Evolutionary conservation across 345 rosid genomes (phyloP).

Genomic region (Eucalyptus tenuipes): DNA sequence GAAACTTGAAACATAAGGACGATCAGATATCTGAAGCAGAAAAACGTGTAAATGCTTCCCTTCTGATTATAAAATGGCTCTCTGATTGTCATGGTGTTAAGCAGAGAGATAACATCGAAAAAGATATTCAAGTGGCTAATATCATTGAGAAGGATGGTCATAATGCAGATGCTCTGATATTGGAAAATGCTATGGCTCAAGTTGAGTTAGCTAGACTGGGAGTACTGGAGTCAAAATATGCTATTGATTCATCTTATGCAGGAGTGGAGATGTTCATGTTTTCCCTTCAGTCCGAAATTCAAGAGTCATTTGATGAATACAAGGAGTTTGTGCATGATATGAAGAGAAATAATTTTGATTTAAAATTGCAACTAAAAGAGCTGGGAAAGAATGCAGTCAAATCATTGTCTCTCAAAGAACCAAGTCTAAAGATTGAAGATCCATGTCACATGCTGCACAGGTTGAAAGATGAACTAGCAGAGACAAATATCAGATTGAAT

Average conservation of each 20-base stretch:
- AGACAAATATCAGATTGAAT: slow-evolving; percentile 21
- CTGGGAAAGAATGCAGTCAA: slow-evolving; percentile 1
- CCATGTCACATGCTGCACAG: slow-evolving; percentile 16
- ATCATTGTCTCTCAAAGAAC: neutral
- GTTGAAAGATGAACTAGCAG: slow-evolving; percentile 26
- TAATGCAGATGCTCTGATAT: neutral
- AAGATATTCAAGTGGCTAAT: neutral
- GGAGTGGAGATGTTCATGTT: slow-evolving; percentile 12
- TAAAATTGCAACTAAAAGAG: slow-evolving; percentile 3
- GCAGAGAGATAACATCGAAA: neutral
- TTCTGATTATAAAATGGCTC: slow-evolving; percentile 40
- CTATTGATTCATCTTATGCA: slow-evolving; percentile 4
- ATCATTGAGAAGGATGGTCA: neutral
- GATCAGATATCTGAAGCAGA: slow-evolving; percentile 30
- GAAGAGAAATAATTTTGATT: slow-evolving; percentile 10
- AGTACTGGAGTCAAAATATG: slow-evolving; percentile 10
- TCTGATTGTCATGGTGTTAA: slow-evolving; percentile 15
- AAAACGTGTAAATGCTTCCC: slow-evolving; percentile 32
- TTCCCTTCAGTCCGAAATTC: slow-evolving; percentile 3
- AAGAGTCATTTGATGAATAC: slow-evolving; percentile 3
- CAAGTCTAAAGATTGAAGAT: slow-evolving; percentile 9
- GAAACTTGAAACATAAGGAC: slow-evolving; percentile 16
- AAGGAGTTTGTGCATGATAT: slow-evolving; percentile 10
- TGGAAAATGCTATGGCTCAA: neutral
- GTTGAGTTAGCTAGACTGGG: slow-evolving; percentile 6